These are phyloP conservation scores for Epichloe glyceriae DNA, from an alignment of 2,329 filamentous ascomycete genomes.

Conservation along the genomic window DNA sequence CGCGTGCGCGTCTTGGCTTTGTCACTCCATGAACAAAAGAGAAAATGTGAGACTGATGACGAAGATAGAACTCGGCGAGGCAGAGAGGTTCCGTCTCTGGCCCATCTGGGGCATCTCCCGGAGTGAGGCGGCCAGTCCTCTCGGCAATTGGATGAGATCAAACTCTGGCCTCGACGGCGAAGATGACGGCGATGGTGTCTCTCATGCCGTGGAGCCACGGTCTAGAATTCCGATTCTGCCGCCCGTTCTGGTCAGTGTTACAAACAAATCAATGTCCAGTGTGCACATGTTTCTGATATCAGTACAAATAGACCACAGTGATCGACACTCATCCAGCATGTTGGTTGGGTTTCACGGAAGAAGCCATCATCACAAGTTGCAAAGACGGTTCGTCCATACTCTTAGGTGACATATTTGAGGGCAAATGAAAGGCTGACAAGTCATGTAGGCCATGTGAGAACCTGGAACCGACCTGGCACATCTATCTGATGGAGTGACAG, in stretches of 20 bases:
- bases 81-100: slow-evolving; percentile 42
- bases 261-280: slow-evolving; percentile 1
- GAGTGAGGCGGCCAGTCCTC: slow-evolving; percentile 49
- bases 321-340: slow-evolving; percentile 78
- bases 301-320: slow-evolving; percentile 49
- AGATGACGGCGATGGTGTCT: slow-evolving; percentile 46
- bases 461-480: slow-evolving; percentile 51
- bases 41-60: neutral
- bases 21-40: neutral
- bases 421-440: slow-evolving; percentile 8
- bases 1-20: neutral
- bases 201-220: slow-evolving; percentile 76
- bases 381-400: slow-evolving; percentile 56
- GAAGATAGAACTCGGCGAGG: slow-evolving; percentile 11
- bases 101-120: slow-evolving; percentile 33
- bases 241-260: slow-evolving; percentile 65
- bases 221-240: slow-evolving; percentile 74
- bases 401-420: too few species aligned
- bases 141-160: slow-evolving; percentile 48
- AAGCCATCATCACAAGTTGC: slow-evolving; percentile 85
- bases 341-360: slow-evolving; percentile 88
- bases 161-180: slow-evolving; percentile 51
- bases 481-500: neutral
- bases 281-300: neutral
- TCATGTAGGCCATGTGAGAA: slow-evolving; percentile 55